Base-by-base conservation (phyloP, 164 flowering plant genomes). In the Protea cynaroides region DNA sequence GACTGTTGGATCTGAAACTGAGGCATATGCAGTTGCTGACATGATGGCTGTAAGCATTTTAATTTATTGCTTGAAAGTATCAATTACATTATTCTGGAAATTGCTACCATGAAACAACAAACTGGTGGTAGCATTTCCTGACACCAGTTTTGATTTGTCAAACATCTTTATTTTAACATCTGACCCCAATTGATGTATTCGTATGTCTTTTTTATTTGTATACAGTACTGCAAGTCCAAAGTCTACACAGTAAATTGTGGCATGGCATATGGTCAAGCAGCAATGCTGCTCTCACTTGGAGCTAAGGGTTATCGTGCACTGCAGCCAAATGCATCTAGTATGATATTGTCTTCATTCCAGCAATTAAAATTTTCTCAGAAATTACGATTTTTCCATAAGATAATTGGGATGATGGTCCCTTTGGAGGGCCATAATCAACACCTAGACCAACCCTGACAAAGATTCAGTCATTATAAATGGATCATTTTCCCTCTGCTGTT, bases 261-360 rank as follows among this genome's bases (percentile, higher is more conserved):
- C 65, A 82, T 78, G 90, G 98, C 98, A 6, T 85, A 58, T 75
- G 98, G 98, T 69, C 98, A 94, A 82, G 96, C 98, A 64, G 98
- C 97, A 56, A 86, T 94, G 98, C 85, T 94, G 66, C 76, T 91
- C 17, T 71, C 93, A 47, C 79, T 82, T 73, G 97, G 97, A 72
- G 69, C 76, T 46, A 89, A 89, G 80, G 98, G 98, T 66, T 76
- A 65, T 47, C 97, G 97, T 63, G 88, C 79, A 64, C 34, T 87
- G 22, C 86, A 74, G 79, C 93, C 96, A 71, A 76, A 84, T 75
- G 73, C 86, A 22, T 82, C 84, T 25, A 88, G 98, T 94, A 87
- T 62, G 87, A 44, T 66, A 10, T 38, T 36, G n/a, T 59, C 29
- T 60, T 44, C 11, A 65, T 56, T 22, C 37, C 5, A 40, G 34